Percentiles rank a stretch among this genome's conserved stretches.
Conservation (phyloP, 2,329 filamentous ascomycete species). For the Talaromyces piceae region DNA sequence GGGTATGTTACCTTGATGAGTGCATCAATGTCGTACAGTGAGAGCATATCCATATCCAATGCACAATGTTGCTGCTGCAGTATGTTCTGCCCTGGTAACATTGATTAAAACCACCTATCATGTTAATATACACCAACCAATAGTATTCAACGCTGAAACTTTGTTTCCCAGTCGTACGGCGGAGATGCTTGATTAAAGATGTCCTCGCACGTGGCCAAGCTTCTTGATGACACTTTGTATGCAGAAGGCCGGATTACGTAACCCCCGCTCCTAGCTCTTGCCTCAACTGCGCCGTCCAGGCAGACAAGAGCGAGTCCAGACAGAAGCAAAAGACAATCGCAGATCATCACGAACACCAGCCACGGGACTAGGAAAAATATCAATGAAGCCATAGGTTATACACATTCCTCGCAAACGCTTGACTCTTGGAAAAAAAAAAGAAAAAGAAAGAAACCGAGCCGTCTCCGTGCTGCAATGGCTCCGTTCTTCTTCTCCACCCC, state of each 20-base stretch:
- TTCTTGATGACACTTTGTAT: neutral
- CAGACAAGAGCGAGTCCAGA: neutral
- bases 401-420: neutral
- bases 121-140: too few relatives aligned
- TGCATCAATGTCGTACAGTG: too few relatives aligned
- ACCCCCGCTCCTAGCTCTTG: neutral
- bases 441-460: neutral
- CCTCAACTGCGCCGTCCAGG: neutral
- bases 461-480: slow-evolving; percentile 57
- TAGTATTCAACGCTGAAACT: too few relatives aligned
- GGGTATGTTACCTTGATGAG: too few relatives aligned
- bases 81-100: too few relatives aligned
- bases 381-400: neutral
- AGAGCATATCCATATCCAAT: too few relatives aligned
- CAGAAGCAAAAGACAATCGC: neutral
- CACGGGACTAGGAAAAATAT: neutral
- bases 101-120: too few relatives aligned
- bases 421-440: neutral
- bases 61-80: too few relatives aligned
- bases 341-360: slow-evolving; percentile 4
- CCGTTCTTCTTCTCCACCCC: slow-evolving; percentile 98
- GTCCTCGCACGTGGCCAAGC: neutral
- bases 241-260: neutral
- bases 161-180: too few relatives aligned
- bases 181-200: too few relatives aligned